phyloP scores from a whole-genome alignment of 2,329 filamentous ascomycete genomes.

The Dissoconium aciculare region DNA sequence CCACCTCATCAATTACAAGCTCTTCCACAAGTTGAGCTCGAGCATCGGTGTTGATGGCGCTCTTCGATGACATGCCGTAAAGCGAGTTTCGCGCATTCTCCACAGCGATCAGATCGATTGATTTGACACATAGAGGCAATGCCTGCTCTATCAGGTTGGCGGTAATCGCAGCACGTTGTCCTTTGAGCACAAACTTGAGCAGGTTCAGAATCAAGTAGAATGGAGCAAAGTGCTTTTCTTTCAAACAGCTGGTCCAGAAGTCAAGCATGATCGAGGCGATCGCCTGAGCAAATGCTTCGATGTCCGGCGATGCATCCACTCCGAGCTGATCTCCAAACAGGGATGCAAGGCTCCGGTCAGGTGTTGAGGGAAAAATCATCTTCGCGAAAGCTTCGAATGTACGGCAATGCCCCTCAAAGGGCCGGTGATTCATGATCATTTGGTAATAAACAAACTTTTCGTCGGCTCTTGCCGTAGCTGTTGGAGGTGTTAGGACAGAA shows the following conservation, averaged over 20 bases:
- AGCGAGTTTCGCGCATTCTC: background rate
- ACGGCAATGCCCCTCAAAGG: conserved; percentile 40
- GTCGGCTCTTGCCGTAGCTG: conserved; percentile 5
- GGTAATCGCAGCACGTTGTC: conserved; percentile 45
- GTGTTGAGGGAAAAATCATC: conserved; percentile 50
- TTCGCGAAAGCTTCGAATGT: conserved; percentile 54
- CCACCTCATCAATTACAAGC: conserved; percentile 47
- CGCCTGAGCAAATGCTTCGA: conserved; percentile 43
- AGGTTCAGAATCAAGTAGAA: conserved; percentile 51
- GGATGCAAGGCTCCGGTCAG: conserved; percentile 47
- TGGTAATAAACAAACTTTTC: conserved; percentile 35
- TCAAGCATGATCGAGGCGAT: conserved; percentile 50
- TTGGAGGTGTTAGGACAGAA: background rate
- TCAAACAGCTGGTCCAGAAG: conserved; percentile 53
- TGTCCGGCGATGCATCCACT: conserved; percentile 32
- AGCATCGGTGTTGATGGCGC: conserved; percentile 11
- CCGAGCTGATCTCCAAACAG: conserved; percentile 55
- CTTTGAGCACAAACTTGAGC: conserved; percentile 47
- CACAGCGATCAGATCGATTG: conserved; percentile 41
- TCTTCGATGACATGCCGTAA: conserved; percentile 21
- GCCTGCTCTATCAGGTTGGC: conserved; percentile 45
- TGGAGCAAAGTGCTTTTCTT: conserved; percentile 48
- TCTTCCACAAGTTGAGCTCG: conserved; percentile 38
- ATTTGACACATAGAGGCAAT: conserved; percentile 30
- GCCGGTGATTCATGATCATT: conserved; percentile 48